These are phyloP conservation scores for Neonothopanus nambi DNA, from an alignment of 1,284 basidiomycete species.

Conservation along the genomic window DNA sequence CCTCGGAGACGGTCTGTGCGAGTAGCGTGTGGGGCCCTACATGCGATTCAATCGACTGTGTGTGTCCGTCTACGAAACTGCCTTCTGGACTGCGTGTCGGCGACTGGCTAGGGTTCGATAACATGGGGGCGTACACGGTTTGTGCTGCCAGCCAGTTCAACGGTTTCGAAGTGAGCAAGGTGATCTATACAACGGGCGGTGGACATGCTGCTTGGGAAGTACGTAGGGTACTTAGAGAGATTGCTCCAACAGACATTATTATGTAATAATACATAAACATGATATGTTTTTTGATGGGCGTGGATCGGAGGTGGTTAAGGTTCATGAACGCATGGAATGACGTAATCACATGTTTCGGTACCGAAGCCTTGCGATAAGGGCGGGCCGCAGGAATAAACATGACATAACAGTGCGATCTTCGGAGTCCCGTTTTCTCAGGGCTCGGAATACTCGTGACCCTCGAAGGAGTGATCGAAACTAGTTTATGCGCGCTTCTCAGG, in stretches of 20 bases:
- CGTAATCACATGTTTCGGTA: slow-evolving; percentile 7
- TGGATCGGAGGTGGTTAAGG: slow-evolving; percentile 11
- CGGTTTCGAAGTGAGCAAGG: slow-evolving; percentile 71
- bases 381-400: slow-evolving; percentile 5
- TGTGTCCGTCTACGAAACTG: slow-evolving; percentile 61
- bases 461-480: slow-evolving; percentile 14
- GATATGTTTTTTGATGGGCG: background rate
- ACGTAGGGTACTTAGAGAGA: slow-evolving; percentile 3
- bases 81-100: slow-evolving; percentile 74
- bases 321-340: slow-evolving; percentile 20
- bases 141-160: slow-evolving; percentile 91
- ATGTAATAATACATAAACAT: background rate
- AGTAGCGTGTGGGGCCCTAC: slow-evolving; percentile 69
- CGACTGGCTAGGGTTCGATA: slow-evolving; percentile 90
- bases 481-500: slow-evolving; percentile 12
- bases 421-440: slow-evolving; percentile 17
- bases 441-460: slow-evolving; percentile 13
- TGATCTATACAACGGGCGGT: slow-evolving; percentile 61
- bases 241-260: slow-evolving; percentile 1
- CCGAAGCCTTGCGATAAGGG: slow-evolving; percentile 15
- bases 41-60: slow-evolving; percentile 90
- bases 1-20: slow-evolving; percentile 34
- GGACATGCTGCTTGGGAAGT: slow-evolving; percentile 15
- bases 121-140: slow-evolving; percentile 94
- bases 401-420: slow-evolving; percentile 11